These are phyloP conservation scores for Ettlia oleoabundans DNA, from an alignment of 139 green algal genomes.

Conservation along the genomic window DNA sequence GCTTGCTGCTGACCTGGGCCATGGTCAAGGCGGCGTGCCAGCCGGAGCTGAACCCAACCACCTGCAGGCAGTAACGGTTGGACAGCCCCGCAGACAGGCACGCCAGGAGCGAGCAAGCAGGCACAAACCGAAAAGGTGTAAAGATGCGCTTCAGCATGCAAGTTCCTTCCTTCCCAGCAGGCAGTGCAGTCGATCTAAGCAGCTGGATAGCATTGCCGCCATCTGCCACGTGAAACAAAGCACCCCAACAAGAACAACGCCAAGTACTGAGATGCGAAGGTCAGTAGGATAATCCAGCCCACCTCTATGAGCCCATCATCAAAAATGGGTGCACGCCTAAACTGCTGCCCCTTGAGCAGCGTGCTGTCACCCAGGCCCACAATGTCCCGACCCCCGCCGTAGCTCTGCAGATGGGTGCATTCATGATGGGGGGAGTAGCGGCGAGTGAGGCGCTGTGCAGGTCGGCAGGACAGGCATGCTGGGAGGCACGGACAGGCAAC, in stretches of 20 bases:
- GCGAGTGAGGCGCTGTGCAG: neutral
- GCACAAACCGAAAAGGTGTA: too few species aligned
- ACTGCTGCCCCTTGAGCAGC: slow-evolving; percentile 14
- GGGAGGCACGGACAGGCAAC: neutral
- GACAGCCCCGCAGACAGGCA: too few species aligned
- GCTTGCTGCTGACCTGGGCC: slow-evolving; percentile 54
- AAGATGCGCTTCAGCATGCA: too few species aligned
- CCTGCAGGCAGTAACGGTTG: slow-evolving; percentile 57
- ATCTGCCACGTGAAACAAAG: too few species aligned
- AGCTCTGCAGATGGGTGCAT: slow-evolving; percentile 61
- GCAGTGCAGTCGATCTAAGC: too few species aligned
- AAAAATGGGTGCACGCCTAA: slow-evolving; percentile 56
- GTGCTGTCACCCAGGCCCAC: slow-evolving; percentile 64
- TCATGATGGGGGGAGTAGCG: neutral
- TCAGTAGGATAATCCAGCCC: neutral
- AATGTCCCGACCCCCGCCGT: slow-evolving; percentile 82
- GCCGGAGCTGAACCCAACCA: slow-evolving; percentile 75
- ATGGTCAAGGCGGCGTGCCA: slow-evolving; percentile 82
- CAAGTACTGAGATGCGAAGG: neutral
- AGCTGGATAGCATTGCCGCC: too few species aligned
- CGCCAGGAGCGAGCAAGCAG: too few species aligned
- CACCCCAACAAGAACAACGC: neutral
- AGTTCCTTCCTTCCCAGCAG: too few species aligned
- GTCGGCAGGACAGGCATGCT: neutral
- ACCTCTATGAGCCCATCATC: slow-evolving; percentile 83